Percentiles rank a stretch among this genome's conserved stretches.
phyloP scores from a whole-genome alignment of 306 rosid species.

The Castanea sativa region DNA sequence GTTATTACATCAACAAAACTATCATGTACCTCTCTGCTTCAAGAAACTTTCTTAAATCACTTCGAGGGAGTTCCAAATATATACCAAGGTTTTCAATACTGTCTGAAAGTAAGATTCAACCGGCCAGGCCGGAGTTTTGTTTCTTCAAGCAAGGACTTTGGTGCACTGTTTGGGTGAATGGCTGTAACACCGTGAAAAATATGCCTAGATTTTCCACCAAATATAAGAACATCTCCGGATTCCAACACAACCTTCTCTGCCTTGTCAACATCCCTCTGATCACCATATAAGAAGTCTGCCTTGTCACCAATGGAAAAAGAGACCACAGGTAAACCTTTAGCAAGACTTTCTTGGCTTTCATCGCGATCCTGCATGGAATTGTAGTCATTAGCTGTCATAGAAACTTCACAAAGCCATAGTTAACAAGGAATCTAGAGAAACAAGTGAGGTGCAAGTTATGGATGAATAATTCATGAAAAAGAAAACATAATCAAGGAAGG shows the following conservation, averaged over 20 bases:
- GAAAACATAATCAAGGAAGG: neutral
- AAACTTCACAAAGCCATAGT: neutral
- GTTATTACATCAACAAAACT: neutral
- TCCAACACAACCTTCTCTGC: slow-evolving; percentile 42
- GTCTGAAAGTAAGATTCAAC: slow-evolving; percentile 75
- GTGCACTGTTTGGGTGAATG: slow-evolving; percentile 49
- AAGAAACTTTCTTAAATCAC: no score
- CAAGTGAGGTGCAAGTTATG: neutral
- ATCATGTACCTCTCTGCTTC: neutral
- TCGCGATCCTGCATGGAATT: slow-evolving; percentile 57
- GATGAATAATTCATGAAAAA: neutral
- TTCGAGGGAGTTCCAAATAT: no score
- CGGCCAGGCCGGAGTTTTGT: slow-evolving; percentile 63
- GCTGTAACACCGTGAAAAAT: slow-evolving; percentile 67
- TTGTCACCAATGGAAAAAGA: slow-evolving; percentile 88
- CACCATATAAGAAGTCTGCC: slow-evolving; percentile 63
- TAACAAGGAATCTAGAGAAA: neutral
- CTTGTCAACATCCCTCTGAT: slow-evolving; percentile 38
- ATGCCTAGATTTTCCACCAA: slow-evolving; percentile 69
- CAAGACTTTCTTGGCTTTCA: slow-evolving; percentile 56
- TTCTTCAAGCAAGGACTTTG: slow-evolving; percentile 33
- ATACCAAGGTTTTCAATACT: slow-evolving; percentile 31
- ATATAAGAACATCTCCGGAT: slow-evolving; percentile 83
- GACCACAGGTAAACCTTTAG: slow-evolving; percentile 51
- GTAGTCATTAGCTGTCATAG: neutral